Evolutionary conservation across 345 rosid species (phyloP).

Genomic region (Rhodamnia argentea): DNA sequence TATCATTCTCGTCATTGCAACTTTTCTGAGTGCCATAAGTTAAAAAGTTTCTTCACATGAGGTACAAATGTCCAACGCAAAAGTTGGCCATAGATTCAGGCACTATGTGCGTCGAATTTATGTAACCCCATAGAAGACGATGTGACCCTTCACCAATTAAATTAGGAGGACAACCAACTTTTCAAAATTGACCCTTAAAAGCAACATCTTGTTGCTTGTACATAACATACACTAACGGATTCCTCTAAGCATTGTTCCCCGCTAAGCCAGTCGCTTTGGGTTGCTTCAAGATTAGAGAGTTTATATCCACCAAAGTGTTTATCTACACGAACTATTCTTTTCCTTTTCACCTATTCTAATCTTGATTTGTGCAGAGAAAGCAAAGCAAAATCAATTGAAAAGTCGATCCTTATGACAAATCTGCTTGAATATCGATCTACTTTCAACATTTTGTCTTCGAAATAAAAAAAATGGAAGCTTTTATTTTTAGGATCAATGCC

Average conservation of each 20-base stretch:
- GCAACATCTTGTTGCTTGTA: background rate
- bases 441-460: background rate
- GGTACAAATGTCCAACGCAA: background rate
- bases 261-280: background rate
- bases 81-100: background rate
- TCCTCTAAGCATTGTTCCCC: background rate
- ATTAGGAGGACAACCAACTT: background rate
- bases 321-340: background rate
- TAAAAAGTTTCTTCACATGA: background rate
- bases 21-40: background rate
- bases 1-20: background rate
- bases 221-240: background rate
- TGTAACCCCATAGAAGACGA: background rate
- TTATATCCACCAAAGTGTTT: background rate
- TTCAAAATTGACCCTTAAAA: background rate
- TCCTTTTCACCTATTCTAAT: background rate
- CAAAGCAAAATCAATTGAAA: background rate
- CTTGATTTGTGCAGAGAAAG: background rate
- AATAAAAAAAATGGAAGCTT: background rate
- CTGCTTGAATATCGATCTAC: background rate
- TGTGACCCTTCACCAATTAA: background rate
- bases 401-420: too few relatives aligned
- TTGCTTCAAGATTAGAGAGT: background rate
- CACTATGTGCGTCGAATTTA: background rate
- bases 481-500: background rate